Percentiles rank a stretch among this genome's conserved stretches.
These are phyloP conservation scores for Oenanthe javanica DNA, from an alignment of 140 eudicot species.

Conservation along the genomic window DNA sequence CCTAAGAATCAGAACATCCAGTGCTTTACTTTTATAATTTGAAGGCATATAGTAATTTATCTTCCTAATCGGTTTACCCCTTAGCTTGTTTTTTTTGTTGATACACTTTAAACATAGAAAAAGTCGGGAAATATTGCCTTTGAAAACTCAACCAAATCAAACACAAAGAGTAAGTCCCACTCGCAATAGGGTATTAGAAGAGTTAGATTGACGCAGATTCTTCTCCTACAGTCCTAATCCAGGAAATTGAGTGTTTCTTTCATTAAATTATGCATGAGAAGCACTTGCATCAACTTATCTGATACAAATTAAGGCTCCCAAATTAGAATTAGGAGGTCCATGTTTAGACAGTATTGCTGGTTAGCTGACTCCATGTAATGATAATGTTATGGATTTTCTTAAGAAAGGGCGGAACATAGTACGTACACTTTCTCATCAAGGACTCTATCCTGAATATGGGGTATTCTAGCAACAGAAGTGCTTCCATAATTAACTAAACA, in stretches of 20 bases:
- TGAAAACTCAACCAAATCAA: not conserved
- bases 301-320: not conserved
- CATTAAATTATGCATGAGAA: not conserved
- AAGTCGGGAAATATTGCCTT: not conserved
- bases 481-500: not conserved
- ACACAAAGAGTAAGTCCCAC: not conserved
- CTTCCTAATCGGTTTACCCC: not conserved
- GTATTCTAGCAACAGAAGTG: not conserved
- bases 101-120: not conserved
- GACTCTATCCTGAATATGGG: constrained; percentile 9
- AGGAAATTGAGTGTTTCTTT: not conserved
- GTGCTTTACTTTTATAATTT: not conserved
- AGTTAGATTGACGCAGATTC: not conserved
- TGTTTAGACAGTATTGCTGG: not conserved
- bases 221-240: not conserved
- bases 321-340: constrained; percentile 8
- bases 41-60: not conserved
- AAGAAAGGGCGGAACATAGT: not conserved
- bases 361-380: constrained; percentile 10
- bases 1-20: not conserved
- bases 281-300: not conserved
- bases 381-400: constrained; percentile 3
- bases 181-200: not conserved
- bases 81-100: not conserved
- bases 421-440: not conserved